These are phyloP conservation scores for Ambrosia artemisiifolia DNA, from an alignment of 129 eudicot species.

Conservation along the genomic window DNA sequence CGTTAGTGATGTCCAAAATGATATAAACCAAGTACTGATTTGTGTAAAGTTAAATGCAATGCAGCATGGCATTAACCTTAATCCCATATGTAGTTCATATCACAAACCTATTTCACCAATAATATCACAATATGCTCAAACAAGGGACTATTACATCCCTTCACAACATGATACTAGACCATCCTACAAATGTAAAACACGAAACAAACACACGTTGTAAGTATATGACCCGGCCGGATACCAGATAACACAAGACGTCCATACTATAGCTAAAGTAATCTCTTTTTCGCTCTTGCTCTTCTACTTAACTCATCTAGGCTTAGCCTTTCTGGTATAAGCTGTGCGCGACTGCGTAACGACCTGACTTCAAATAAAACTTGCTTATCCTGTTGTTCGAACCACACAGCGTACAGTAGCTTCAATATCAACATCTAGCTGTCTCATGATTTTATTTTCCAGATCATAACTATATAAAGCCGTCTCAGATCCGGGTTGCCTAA, in stretches of 20 bases:
- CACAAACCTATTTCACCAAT: neutral
- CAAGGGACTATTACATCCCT: neutral
- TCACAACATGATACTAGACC: neutral
- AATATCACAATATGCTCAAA: neutral
- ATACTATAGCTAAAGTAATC: neutral
- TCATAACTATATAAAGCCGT: constrained; percentile 24
- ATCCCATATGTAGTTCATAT: neutral
- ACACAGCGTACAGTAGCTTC: constrained; percentile 11
- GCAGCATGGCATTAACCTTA: no score
- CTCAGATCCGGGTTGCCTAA: constrained; percentile 13
- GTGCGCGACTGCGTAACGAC: neutral
- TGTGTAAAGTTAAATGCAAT: no score
- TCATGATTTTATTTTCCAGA: constrained; percentile 7
- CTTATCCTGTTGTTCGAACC: constrained; percentile 12
- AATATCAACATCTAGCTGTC: constrained; percentile 18
- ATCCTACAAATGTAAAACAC: neutral
- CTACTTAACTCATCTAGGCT: neutral
- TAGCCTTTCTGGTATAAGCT: neutral
- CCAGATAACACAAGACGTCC: neutral
- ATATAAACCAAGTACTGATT: no score
- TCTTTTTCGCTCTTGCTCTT: neutral
- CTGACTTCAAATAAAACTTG: neutral
- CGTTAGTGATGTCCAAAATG: no score
- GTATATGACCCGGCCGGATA: neutral
- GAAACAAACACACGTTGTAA: neutral